These are phyloP conservation scores for Phycomyces nitens DNA, from an alignment of 192 early-diverging fungal genomes.

Conservation along the genomic window DNA sequence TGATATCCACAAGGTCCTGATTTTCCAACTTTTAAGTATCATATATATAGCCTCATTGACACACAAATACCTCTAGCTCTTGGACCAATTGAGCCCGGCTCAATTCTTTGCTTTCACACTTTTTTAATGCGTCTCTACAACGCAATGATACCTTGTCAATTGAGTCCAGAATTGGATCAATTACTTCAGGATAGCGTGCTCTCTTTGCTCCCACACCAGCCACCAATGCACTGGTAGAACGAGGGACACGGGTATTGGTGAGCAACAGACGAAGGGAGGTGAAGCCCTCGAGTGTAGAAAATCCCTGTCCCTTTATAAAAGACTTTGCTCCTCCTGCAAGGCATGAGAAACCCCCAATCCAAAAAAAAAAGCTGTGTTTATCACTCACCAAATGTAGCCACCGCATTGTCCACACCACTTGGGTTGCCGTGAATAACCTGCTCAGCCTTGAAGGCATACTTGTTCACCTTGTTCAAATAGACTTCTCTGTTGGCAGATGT, in stretches of 20 bases:
- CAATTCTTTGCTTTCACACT: constrained; percentile 12
- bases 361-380: background rate
- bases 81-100: constrained; percentile 8
- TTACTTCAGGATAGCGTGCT: constrained; percentile 54
- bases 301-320: constrained; percentile 59
- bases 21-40: background rate
- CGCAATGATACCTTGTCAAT: constrained; percentile 58
- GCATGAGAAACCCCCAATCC: background rate
- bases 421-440: constrained; percentile 95
- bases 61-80: constrained; percentile 26
- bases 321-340: constrained; percentile 62
- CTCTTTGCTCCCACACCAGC: constrained; percentile 65
- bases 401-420: constrained; percentile 92
- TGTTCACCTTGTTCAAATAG: constrained; percentile 63
- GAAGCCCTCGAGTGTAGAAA: constrained; percentile 51
- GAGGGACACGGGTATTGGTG: constrained; percentile 86
- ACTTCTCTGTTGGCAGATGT: constrained; percentile 5
- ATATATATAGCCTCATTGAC: background rate
- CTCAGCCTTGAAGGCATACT: constrained; percentile 90
- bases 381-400: constrained; percentile 76
- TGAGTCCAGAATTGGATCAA: constrained; percentile 64
- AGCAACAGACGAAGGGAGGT: constrained; percentile 72
- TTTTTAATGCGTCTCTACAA: constrained; percentile 38
- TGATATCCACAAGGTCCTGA: constrained; percentile 76
- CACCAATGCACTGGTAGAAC: constrained; percentile 85